Base-by-base conservation (phyloP, 129 eudicot genomes). In the Artemisia argyi region DNA sequence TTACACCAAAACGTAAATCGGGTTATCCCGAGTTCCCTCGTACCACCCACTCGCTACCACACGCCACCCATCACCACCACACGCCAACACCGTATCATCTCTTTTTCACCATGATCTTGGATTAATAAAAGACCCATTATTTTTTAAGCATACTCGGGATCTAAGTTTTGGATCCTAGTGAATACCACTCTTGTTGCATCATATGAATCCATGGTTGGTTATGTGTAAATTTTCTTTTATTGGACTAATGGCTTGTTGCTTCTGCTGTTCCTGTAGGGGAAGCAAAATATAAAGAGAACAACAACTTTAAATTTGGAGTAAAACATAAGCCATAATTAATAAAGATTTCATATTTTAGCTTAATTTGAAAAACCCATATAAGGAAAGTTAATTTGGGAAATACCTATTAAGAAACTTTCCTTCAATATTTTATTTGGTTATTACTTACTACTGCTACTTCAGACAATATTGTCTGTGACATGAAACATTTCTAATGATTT, bases 21-120 rank as follows among this genome's bases (percentile, higher is more conserved):
- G n/a, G n/a, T n/a, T n/a, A n/a, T n/a, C n/a, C n/a, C n/a, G n/a
- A n/a, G n/a, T n/a, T n/a, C n/a, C n/a, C n/a, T n/a, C n/a, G n/a
- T n/a, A n/a, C n/a, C n/a, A n/a, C n/a, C n/a, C n/a, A n/a, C n/a
- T n/a, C n/a, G n/a, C n/a, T n/a, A n/a, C n/a, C n/a, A n/a, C n/a
- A n/a, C n/a, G n/a, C n/a, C n/a, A n/a, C n/a, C n/a, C n/a, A n/a
- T n/a, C n/a, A n/a, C n/a, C n/a, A n/a, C n/a, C n/a, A n/a, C n/a
- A n/a, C n/a, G n/a, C n/a, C n/a, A n/a, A n/a, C n/a, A n/a, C 5
- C 96, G 83, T 61, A 92, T 92, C 96, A 92, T 89, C 64, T 92
- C 98, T 53, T 92, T 92, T 69, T 92, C 98, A 2, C 98, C 98
- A 53, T 83, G 89, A 63, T 89, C 98, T 87, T 92, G 96, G 56